Evolutionary conservation across 345 rosid genomes (phyloP).

Genomic region (Pelargonium nanum): DNA sequence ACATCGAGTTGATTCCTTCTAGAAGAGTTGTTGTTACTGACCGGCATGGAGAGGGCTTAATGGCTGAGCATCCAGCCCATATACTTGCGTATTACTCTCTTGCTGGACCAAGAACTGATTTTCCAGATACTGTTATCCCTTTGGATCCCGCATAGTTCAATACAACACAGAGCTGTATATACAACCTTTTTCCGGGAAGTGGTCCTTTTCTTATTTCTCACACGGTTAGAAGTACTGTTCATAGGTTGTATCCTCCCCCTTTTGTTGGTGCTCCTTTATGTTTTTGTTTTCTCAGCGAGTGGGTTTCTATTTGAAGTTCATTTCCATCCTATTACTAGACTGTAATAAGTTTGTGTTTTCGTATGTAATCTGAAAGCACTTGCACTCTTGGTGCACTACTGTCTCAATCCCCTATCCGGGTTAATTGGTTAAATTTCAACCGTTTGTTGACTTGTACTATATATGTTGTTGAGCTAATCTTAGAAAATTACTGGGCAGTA

Average conservation of each 20-base stretch:
- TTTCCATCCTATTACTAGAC: not conserved
- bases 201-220: not conserved
- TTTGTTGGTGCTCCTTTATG: too few relatives aligned
- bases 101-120: constrained; percentile 73
- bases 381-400: constrained; percentile 9
- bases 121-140: constrained; percentile 46
- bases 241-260: not conserved
- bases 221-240: not conserved
- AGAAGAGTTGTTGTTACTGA: constrained; percentile 23
- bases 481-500: not conserved
- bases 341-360: constrained; percentile 23
- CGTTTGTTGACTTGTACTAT: not conserved
- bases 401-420: not conserved
- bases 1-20: constrained; percentile 60
- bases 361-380: constrained; percentile 19
- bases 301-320: not conserved
- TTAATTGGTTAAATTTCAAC: not conserved
- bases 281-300: too few relatives aligned
- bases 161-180: constrained; percentile 25
- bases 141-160: constrained; percentile 19
- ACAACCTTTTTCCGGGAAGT: constrained; percentile 2
- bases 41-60: constrained; percentile 17
- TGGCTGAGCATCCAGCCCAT: constrained; percentile 58
- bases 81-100: constrained; percentile 77
- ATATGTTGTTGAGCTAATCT: not conserved